phyloP scores from a whole-genome alignment of 768 basidiomycete genomes.

The Rhodosporidiobolus sp. region DNA sequence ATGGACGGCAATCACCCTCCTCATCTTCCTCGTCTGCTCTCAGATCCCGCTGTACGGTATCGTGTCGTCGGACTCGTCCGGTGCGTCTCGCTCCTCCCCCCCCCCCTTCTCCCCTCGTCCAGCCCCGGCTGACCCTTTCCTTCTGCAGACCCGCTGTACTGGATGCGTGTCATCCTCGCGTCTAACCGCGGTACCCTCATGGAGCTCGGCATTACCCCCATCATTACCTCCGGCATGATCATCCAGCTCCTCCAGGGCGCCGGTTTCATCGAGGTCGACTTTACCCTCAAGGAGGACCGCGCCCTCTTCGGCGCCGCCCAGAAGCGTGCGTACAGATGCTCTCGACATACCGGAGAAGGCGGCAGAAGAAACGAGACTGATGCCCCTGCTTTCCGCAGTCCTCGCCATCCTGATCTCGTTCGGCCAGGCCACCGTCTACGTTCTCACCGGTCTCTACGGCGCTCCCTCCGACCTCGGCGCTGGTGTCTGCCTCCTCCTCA shows the following conservation, averaged over 20 bases:
- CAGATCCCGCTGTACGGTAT: constrained; percentile 99
- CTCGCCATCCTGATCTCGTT: constrained; percentile 95
- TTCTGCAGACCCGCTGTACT: constrained; percentile 80
- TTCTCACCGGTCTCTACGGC: constrained; percentile 93
- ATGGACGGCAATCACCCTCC: constrained; percentile 98
- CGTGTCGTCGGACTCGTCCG: constrained; percentile 96
- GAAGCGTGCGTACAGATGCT: constrained; percentile 65
- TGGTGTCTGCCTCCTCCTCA: constrained; percentile 92
- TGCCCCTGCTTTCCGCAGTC: constrained; percentile 55
- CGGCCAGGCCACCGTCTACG: constrained; percentile 95
- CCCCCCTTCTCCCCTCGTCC: neutral
- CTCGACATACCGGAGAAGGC: neutral
- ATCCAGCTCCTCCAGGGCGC: constrained; percentile 99
- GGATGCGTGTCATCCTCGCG: constrained; percentile 99
- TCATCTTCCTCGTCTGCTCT: constrained; percentile 99
- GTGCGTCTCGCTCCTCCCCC: constrained; percentile 14
- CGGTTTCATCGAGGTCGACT: constrained; percentile 96
- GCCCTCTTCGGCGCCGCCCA: constrained; percentile 93
- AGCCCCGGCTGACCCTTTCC: neutral
- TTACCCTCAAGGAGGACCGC: constrained; percentile 92
- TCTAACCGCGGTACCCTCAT: constrained; percentile 98
- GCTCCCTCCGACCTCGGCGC: constrained; percentile 89
- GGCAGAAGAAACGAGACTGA: neutral
- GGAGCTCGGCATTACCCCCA: constrained; percentile 98
- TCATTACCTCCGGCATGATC: constrained; percentile 98